Conservation (phyloP, 2,329 filamentous ascomycete species). For the Aureobasidium sp. region DNA sequence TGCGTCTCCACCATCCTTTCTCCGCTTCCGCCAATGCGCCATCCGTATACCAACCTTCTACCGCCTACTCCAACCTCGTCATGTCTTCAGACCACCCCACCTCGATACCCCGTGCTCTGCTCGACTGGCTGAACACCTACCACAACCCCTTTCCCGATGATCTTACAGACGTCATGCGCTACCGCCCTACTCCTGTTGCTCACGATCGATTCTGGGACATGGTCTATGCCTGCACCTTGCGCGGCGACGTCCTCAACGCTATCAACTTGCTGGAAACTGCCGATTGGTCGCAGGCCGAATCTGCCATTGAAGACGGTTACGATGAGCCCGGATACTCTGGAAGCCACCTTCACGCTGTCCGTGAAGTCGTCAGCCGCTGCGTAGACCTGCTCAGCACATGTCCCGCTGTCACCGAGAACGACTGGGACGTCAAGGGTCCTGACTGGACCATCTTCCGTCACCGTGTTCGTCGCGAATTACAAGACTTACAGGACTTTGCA, state of each 20-base stretch:
- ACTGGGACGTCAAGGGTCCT: slow-evolving; percentile 75
- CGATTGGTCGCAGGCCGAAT: slow-evolving; percentile 68
- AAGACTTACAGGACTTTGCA: slow-evolving; percentile 66
- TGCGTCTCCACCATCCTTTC: slow-evolving; percentile 68
- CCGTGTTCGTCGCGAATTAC: slow-evolving; percentile 58
- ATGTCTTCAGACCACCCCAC: slow-evolving; percentile 17
- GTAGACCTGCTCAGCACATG: slow-evolving; percentile 63
- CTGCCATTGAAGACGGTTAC: slow-evolving; percentile 47
- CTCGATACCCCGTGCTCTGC: slow-evolving; percentile 65
- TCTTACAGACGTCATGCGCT: slow-evolving; percentile 52
- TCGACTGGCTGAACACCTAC: slow-evolving; percentile 71
- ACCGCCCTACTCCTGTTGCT: slow-evolving; percentile 63
- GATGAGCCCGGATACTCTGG: slow-evolving; percentile 62
- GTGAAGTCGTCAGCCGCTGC: slow-evolving; percentile 60
- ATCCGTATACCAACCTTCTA: slow-evolving; percentile 18
- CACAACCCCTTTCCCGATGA: slow-evolving; percentile 66
- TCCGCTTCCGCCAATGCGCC: slow-evolving; percentile 23
- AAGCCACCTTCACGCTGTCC: slow-evolving; percentile 67
- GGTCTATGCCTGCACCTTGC: slow-evolving; percentile 63
- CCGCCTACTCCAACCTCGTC: slow-evolving; percentile 7
- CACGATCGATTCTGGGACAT: slow-evolving; percentile 79
- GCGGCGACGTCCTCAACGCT: slow-evolving; percentile 62
- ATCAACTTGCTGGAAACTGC: slow-evolving; percentile 62
- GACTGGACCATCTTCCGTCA: slow-evolving; percentile 82
- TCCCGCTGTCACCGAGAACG: slow-evolving; percentile 53